Conservation (phyloP, 2,329 filamentous ascomycete species). For the Trichoderma afroharzianum region DNA sequence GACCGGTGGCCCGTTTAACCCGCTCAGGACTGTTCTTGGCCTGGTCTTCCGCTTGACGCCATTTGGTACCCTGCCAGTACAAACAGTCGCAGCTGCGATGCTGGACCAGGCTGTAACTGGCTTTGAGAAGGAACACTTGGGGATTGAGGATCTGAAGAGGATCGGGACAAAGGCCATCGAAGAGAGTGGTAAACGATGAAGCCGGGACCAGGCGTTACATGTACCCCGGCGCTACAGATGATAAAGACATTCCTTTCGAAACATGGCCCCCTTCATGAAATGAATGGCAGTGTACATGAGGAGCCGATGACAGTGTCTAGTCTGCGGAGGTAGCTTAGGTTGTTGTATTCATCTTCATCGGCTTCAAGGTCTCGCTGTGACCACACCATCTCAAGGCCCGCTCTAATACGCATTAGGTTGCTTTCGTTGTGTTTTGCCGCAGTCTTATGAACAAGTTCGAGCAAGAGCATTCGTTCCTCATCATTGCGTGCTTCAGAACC, state of each 20-base stretch:
- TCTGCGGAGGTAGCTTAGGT: neutral
- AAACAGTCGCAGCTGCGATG: no score
- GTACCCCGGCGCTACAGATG: neutral
- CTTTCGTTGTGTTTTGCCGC: neutral
- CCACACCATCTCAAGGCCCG: neutral
- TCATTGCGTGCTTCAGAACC: neutral
- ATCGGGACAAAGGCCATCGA: no score
- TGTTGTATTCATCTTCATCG: neutral
- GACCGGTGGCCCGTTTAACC: no score
- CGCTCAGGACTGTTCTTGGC: no score
- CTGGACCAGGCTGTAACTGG: no score
- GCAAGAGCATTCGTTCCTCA: neutral
- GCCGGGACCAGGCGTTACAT: no score
- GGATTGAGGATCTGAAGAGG: no score
- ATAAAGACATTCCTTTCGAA: neutral
- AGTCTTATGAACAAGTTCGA: neutral
- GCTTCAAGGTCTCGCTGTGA: slow-evolving; percentile 1
- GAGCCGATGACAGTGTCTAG: neutral
- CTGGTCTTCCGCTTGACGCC: no score
- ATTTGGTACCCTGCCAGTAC: no score
- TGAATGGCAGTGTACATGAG: neutral
- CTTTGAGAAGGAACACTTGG: no score
- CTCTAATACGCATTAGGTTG: neutral
- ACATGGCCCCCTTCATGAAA: neutral
- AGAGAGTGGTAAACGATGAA: no score